phyloP scores from a whole-genome alignment of 257 asterid species.

The Solanum etuberosum region DNA sequence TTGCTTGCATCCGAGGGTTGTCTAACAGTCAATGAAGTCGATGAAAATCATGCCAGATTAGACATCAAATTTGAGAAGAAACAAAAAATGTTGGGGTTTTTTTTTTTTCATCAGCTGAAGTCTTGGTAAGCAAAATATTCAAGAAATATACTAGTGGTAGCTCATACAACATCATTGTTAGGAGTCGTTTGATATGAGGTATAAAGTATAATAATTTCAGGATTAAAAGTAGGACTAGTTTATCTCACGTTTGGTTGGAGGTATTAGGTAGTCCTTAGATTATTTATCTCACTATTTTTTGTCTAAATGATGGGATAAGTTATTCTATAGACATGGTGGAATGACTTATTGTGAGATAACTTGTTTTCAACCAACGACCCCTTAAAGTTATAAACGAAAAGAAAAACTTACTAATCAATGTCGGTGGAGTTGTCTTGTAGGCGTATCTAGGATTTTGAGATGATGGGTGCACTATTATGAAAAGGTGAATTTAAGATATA shows the following conservation, averaged over 20 bases:
- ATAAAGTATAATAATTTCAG: not conserved
- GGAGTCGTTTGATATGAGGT: not conserved
- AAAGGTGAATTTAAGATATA: no score
- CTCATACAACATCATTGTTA: not conserved
- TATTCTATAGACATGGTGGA: rapidly evolving
- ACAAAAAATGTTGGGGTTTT: not conserved
- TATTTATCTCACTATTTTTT: not conserved
- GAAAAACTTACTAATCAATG: not conserved
- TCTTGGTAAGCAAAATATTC: not conserved
- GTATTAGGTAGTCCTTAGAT: no score
- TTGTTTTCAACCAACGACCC: not conserved
- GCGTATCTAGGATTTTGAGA: no score
- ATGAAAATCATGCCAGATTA: not conserved
- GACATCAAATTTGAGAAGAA: not conserved
- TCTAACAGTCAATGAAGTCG: not conserved
- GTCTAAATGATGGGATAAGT: rapidly evolving
- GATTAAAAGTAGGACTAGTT: no score
- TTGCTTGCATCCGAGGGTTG: not conserved
- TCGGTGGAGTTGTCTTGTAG: not conserved
- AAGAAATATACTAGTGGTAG: not conserved
- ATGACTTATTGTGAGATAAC: not conserved
- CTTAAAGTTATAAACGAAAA: not conserved
- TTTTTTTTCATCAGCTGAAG: not conserved
- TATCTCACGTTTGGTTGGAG: not conserved
- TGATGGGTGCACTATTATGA: no score